These are phyloP conservation scores for Pilasporangium apinafurcum DNA, from an alignment of 352 stramenopile genomes.

Conservation along the genomic window DNA sequence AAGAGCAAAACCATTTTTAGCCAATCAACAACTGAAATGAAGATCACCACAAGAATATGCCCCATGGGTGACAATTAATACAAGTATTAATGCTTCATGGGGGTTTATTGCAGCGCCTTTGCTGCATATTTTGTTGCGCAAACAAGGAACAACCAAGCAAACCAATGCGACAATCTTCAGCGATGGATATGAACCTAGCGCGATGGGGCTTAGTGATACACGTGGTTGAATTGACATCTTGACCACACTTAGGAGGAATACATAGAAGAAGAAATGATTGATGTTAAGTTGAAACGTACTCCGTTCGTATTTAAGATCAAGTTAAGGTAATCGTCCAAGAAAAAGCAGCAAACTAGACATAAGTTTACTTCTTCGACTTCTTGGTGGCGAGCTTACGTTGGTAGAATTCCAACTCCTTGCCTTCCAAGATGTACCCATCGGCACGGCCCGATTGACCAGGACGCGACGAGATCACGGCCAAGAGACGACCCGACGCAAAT, in stretches of 20 bases:
- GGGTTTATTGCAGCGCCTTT: background rate
- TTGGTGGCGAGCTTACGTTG: conserved; percentile 97
- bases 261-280: too few relatives aligned
- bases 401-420: conserved; percentile 99
- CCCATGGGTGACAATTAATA: background rate
- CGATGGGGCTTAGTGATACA: too few relatives aligned
- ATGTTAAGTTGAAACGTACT: too few relatives aligned
- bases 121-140: background rate
- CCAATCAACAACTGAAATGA: too few relatives aligned
- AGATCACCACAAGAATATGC: too few relatives aligned
- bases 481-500: conserved; percentile 94
- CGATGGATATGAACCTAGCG: too few relatives aligned
- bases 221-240: too few relatives aligned
- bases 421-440: conserved; percentile 99
- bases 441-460: conserved; percentile 97
- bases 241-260: too few relatives aligned
- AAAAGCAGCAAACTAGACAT: conserved; percentile 3
- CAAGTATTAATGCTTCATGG: background rate
- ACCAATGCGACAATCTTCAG: too few relatives aligned
- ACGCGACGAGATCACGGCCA: conserved; percentile 96
- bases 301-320: too few relatives aligned
- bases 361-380: conserved; percentile 96
- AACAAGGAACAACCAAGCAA: background rate
- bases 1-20: background rate
- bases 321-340: too few relatives aligned